Evolutionary conservation across 106 monocot genomes (phyloP), one percentile per base, ranked within the genome.

Genomic region (Alisma plantagoaquatica): DNA sequence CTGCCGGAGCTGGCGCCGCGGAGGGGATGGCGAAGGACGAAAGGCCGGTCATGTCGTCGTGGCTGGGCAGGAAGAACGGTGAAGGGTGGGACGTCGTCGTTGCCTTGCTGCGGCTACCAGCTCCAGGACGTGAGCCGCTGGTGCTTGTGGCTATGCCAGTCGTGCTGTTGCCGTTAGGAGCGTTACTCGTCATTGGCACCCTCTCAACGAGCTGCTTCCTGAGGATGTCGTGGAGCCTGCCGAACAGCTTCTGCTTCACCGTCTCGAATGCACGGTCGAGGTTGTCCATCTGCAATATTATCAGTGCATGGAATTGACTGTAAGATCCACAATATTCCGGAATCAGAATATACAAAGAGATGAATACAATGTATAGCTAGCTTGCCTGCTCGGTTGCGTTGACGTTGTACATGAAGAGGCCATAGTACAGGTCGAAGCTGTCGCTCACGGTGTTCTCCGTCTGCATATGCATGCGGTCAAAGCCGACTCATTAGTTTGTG

Each of bases 351-450:
- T 20, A 50, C 26, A 28, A 57, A 18, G 23, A 22, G 21, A 10
- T 38, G 21, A 57, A 22, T 19, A 25, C 20, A 23, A 33, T 58
- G 2, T 11, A 14, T 32, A 16, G 35, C 17, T 4, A n/a, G 25
- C 42, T 43, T 70, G 56, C 82, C 77, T 83, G 77, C 14, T 78
- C 78, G 14, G 70, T 78, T 14, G 83, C 78, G 12, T 78, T 78
- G 43, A 75, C 64, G 27, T 83, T 83, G 70, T 83, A 78, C 78
- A 74, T 71, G 73, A 83, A 83, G 26, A 83, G 74, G 8, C 83
- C 83, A 38, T 71, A 71, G 46, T 83, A 83, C 10, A 83, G 67
- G 56, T 83, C 83, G 7, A 78, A 75, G 58, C 83, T 83, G 58
- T 83, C 83, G 27, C 75, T 78, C 6, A 74, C 49, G 0, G 78